phyloP scores from a whole-genome alignment of 106 monocot species.

The Alisma plantagoaquatica region DNA sequence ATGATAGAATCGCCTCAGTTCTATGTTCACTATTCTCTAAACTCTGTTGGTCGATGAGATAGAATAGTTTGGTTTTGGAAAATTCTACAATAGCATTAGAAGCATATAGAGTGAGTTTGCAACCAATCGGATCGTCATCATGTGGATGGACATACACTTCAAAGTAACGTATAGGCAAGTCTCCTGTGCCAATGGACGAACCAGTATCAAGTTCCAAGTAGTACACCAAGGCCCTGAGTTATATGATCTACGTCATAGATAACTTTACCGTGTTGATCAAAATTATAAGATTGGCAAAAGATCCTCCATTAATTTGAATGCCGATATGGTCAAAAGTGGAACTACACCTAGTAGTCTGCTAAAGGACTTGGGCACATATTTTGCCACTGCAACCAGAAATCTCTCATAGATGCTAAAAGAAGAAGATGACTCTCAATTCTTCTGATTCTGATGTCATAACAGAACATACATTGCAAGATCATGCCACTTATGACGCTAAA shows the following conservation, averaged over 20 bases:
- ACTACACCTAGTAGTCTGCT: constrained; percentile 77
- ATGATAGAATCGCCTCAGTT: no score
- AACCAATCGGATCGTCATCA: no score
- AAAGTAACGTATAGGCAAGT: constrained; percentile 74
- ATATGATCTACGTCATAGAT: constrained; percentile 68
- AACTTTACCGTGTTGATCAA: constrained; percentile 44
- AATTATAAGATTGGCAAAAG: constrained; percentile 42
- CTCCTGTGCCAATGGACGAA: constrained; percentile 45
- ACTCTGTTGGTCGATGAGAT: no score
- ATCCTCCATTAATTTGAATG: constrained; percentile 65
- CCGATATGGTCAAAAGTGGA: constrained; percentile 64
- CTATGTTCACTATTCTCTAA: no score
- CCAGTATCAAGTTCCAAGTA: constrained; percentile 83
- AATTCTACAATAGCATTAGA: no score
- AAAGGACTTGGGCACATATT: constrained; percentile 64
- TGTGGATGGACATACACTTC: no score
- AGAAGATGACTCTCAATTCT: constrained; percentile 16
- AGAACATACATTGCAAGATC: constrained; percentile 72
- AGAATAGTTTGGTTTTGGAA: no score
- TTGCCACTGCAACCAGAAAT: constrained; percentile 74
- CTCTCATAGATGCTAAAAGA: constrained; percentile 54
- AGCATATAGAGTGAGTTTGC: no score
- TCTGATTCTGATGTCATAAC: constrained; percentile 35
- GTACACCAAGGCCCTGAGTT: constrained; percentile 76
- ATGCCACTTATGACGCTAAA: constrained; percentile 71